These are phyloP conservation scores for Suillus subluteus DNA, from an alignment of 768 basidiomycete species.

Conservation along the genomic window DNA sequence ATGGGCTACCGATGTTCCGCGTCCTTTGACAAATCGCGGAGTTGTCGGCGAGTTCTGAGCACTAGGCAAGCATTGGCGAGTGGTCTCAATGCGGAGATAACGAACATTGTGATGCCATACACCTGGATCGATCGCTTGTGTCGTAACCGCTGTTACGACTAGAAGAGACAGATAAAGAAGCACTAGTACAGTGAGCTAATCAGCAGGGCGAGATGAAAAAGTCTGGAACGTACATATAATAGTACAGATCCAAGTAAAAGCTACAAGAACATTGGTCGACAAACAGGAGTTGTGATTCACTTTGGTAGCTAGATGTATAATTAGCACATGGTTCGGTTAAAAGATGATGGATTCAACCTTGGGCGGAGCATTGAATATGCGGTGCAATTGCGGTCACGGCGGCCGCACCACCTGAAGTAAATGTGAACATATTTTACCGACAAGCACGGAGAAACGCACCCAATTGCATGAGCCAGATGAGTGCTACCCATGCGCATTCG, in stretches of 20 bases:
- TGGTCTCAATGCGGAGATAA: constrained; percentile 40
- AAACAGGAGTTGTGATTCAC: constrained; percentile 40
- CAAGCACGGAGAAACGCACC: constrained; percentile 43
- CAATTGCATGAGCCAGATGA: constrained; percentile 62
- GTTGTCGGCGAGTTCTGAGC: constrained; percentile 40
- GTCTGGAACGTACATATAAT: constrained; percentile 35
- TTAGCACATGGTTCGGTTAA: constrained; percentile 2
- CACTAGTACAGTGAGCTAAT: constrained; percentile 41
- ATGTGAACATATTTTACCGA: constrained; percentile 9
- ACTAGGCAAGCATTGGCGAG: constrained; percentile 35
- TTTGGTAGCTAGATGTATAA: neutral
- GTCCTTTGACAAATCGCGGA: constrained; percentile 40
- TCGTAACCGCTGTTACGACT: constrained; percentile 45
- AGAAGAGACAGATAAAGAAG: constrained; percentile 59
- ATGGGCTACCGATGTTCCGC: constrained; percentile 38
- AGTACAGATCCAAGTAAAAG: constrained; percentile 60
- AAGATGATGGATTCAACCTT: constrained; percentile 26
- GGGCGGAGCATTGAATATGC: constrained; percentile 36
- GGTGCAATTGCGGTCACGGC: constrained; percentile 48
- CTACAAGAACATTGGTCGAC: constrained; percentile 58
- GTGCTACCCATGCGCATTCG: constrained; percentile 62
- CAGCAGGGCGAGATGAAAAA: constrained; percentile 4
- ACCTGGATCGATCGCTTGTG: constrained; percentile 45
- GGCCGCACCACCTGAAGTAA: constrained; percentile 53
- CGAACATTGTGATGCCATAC: constrained; percentile 58